Evolutionary conservation across 805 yeast genomes (phyloP), one percentile per base, ranked within the genome.

Genomic region (Candida germanica): DNA sequence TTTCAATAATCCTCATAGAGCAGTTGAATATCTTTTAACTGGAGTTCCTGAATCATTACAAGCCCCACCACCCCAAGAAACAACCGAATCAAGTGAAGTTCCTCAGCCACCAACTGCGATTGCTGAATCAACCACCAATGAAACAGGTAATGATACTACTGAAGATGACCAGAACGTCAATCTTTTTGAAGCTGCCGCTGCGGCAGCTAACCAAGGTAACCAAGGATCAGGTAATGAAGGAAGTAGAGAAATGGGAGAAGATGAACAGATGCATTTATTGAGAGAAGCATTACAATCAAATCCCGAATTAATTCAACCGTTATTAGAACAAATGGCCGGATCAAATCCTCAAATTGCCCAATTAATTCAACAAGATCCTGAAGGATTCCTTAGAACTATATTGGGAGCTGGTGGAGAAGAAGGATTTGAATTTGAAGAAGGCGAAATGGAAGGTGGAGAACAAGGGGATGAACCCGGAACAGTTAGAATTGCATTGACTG

Each of bases 1-100:
- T 1, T 93, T 80, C 67, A 91, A 91, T 65, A 89, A 93, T 62
- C 98, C 98, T 14, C 98, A 91, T 58, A 80, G 98, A 52, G 98
- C 98, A 0, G 98, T 93, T 10, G 98, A 93, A 58, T 89, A 91
- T 58, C 70, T 93, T 33, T 67, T 93, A 46, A 87, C 89, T 31
- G 98, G 97, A 3, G 77, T 91, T 29, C 96, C 96, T 15, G 91
- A 82, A 51, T 58, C 66, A 20, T 59, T 75, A 44, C 73, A 61
- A 44, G 64, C 55, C 12, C 57, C 56, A 17, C 50, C 53, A 8
- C 44, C 53, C 3, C n/a, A n/a, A n/a, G 20, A 33, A 3, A 26
- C 25, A n/a, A 33, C 36, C n/a, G 16, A 17, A 6, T 26, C 25
- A 6, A 39, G 49, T 18, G 54, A 58, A 10, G 43, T 47, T 15